phyloP scores from a whole-genome alignment of 208 protist species.

The Trypanosoma avium region DNA sequence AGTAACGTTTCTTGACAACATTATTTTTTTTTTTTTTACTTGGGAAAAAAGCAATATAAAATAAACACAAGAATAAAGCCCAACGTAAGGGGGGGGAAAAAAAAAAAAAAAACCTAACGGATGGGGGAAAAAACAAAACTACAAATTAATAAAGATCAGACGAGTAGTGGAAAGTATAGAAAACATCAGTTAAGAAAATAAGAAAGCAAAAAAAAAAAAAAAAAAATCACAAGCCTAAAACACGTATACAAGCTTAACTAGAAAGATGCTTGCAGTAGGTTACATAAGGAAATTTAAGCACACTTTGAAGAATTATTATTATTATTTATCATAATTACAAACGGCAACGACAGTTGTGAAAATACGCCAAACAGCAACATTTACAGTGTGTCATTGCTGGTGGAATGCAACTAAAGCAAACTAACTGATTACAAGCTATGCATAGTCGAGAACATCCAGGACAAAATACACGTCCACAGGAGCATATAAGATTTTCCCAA shows the following conservation, averaged over 20 bases:
- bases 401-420: conserved; percentile 60
- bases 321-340: conserved; percentile 32
- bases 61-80: too few species aligned
- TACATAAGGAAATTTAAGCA: too few species aligned
- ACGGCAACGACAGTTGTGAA: conserved; percentile 44
- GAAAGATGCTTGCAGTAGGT: too few species aligned
- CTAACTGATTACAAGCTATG: conserved; percentile 58
- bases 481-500: conserved; percentile 38
- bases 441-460: conserved; percentile 61
- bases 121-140: neutral
- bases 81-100: too few species aligned
- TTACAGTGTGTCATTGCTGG: conserved; percentile 69
- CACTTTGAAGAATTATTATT: too few species aligned
- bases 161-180: too few species aligned
- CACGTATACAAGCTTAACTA: too few species aligned
- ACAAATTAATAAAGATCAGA: neutral
- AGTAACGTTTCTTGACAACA: conserved; percentile 30
- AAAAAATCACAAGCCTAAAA: neutral
- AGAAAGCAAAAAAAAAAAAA: neutral
- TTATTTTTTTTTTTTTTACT: conserved; percentile 1
- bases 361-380: conserved; percentile 66
- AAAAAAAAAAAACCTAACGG: conserved; percentile 12
- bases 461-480: conserved; percentile 57
- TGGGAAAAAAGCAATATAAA: conserved; percentile 2
- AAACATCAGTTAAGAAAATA: neutral